A percentile compares a stretch with the other conserved stretches of the same genome.
phyloP scores from a whole-genome alignment of 352 stramenopile species.

The Phytophthora litchii region DNA sequence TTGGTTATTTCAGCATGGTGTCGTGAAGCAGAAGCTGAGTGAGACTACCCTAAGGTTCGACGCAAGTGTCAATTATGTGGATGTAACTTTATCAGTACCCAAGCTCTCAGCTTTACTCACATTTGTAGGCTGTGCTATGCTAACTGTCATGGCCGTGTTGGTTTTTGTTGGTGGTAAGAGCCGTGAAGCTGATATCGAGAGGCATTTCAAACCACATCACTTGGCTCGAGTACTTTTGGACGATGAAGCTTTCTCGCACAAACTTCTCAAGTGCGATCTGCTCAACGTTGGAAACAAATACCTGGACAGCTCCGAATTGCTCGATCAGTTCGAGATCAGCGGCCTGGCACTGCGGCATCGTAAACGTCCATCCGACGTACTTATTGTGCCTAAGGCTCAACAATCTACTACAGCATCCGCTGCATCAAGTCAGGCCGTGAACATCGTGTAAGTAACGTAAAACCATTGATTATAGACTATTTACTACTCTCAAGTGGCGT shows the following conservation, averaged over 20 bases:
- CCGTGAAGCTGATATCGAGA: constrained; percentile 48
- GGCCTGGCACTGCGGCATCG: constrained; percentile 52
- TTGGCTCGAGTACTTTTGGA: constrained; percentile 51
- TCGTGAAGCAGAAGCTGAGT: constrained; percentile 35
- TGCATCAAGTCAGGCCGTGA: constrained; percentile 26
- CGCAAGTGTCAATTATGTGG: constrained; percentile 29
- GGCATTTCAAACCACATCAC: constrained; percentile 52
- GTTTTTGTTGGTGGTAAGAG: constrained; percentile 50
- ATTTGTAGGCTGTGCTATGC: constrained; percentile 39
- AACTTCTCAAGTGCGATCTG: constrained; percentile 54
- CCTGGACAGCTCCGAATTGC: constrained; percentile 55
- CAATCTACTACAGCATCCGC: constrained; percentile 30
- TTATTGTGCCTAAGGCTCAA: constrained; percentile 42
- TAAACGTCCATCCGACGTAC: constrained; percentile 41
- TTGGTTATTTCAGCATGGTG: constrained; percentile 58
- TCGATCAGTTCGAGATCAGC: constrained; percentile 64
- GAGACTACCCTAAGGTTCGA: constrained; percentile 36
- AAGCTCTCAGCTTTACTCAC: constrained; percentile 44
- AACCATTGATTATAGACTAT: constrained; percentile 40
- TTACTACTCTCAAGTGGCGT: constrained; percentile 3
- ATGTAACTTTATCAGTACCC: constrained; percentile 46
- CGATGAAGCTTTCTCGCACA: constrained; percentile 42
- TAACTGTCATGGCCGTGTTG: constrained; percentile 44
- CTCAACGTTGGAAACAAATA: constrained; percentile 55
- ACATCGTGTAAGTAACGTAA: constrained; percentile 36